These are phyloP conservation scores for Populus nigra DNA, from an alignment of 345 rosid genomes.

Conservation along the genomic window DNA sequence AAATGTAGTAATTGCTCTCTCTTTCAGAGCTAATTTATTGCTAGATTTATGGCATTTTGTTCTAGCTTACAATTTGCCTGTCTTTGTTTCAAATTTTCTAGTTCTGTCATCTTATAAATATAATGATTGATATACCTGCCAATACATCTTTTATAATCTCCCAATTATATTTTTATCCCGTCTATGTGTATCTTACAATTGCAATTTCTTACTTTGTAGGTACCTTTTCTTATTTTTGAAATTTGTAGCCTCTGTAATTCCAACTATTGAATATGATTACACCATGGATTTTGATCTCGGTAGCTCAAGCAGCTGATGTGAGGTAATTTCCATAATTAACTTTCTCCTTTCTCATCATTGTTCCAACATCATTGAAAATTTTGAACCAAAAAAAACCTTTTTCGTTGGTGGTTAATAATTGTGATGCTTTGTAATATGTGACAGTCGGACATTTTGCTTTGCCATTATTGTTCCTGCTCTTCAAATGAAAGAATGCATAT, in stretches of 20 bases:
- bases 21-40: no score
- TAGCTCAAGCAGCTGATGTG: conserved; percentile 61
- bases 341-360: neutral
- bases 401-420: neutral
- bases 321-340: conserved; percentile 12
- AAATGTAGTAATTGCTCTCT: no score
- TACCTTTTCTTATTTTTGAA: conserved; percentile 90
- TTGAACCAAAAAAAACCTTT: neutral
- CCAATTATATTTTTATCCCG: neutral
- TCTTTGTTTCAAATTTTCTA: neutral
- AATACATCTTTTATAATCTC: neutral
- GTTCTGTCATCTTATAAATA: neutral
- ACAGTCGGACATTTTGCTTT: neutral
- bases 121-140: neutral
- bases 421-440: neutral
- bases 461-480: neutral
- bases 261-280: conserved; percentile 90
- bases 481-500: neutral
- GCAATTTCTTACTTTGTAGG: conserved; percentile 36
- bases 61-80: neutral
- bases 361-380: neutral
- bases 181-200: neutral
- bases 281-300: conserved; percentile 97
- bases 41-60: neutral
- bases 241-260: conserved; percentile 90